phyloP scores from a whole-genome alignment of 805 yeast species.

The Myxozyma sirexii region DNA sequence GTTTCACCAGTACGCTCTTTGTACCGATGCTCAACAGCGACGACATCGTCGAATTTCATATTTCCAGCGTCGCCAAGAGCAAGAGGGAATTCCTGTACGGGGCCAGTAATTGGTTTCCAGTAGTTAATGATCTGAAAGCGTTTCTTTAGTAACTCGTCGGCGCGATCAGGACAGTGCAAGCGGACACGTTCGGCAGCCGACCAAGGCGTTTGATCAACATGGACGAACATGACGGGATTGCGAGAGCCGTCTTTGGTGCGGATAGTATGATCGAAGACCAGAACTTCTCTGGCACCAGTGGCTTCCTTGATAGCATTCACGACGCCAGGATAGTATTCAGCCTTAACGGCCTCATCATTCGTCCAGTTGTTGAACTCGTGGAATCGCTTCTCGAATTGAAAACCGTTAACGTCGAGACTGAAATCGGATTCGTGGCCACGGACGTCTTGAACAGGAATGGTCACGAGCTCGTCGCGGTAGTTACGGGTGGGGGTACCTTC shows the following conservation, averaged over 20 bases:
- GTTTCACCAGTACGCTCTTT: slow-evolving; percentile 35
- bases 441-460: slow-evolving; percentile 16
- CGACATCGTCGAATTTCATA: slow-evolving; percentile 26
- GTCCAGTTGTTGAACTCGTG: slow-evolving; percentile 22
- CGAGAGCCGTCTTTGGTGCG: slow-evolving; percentile 31
- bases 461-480: neutral
- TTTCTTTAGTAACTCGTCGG: slow-evolving; percentile 29
- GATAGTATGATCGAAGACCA: slow-evolving; percentile 36
- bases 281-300: slow-evolving; percentile 35
- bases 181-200: slow-evolving; percentile 34
- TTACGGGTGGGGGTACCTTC: slow-evolving; percentile 33
- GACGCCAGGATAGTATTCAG: slow-evolving; percentile 34
- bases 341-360: slow-evolving; percentile 30
- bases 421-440: slow-evolving; percentile 26
- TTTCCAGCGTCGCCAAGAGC: slow-evolving; percentile 35
- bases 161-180: slow-evolving; percentile 34
- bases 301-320: slow-evolving; percentile 28
- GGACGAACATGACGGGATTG: slow-evolving; percentile 34
- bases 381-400: slow-evolving; percentile 25
- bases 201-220: slow-evolving; percentile 36
- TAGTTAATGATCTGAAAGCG: slow-evolving; percentile 37
- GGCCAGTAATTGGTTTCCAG: slow-evolving; percentile 35
- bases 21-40: slow-evolving; percentile 34
- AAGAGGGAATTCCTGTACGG: slow-evolving; percentile 34
- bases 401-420: slow-evolving; percentile 31